phyloP scores from a whole-genome alignment of 2,329 filamentous ascomycete species.

The Elsinoe fawcettii region DNA sequence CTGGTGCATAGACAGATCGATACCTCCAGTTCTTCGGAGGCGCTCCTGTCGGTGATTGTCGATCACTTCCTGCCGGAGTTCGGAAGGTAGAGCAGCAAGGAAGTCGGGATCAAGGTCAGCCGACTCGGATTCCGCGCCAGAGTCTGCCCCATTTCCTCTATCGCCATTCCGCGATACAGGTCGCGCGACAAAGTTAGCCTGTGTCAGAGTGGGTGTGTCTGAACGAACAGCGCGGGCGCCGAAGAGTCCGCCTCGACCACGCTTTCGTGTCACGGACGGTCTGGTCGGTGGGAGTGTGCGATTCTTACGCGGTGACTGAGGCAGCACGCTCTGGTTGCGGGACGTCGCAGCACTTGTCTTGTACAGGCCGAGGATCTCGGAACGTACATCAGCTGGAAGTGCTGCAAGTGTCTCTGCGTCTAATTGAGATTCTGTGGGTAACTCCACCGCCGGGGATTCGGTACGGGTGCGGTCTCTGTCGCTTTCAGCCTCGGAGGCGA shows the following conservation, averaged over 20 bases:
- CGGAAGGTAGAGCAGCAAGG: conserved; percentile 72
- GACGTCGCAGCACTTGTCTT: conserved; percentile 25
- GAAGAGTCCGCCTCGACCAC: conserved; percentile 40
- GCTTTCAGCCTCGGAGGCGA: conserved; percentile 21
- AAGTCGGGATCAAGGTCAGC: conserved; percentile 61
- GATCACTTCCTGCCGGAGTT: conserved; percentile 69
- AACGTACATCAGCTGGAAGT: conserved; percentile 76
- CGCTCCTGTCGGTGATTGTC: conserved; percentile 59
- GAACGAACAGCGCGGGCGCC: conserved; percentile 37
- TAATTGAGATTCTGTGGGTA: conserved; percentile 64
- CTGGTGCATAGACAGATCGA: conserved; percentile 29
- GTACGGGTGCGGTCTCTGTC: conserved; percentile 22
- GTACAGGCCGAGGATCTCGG: conserved; percentile 73
- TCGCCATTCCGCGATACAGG: conserved; percentile 21
- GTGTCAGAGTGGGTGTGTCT: conserved; percentile 55
- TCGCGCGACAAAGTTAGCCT: conserved; percentile 60
- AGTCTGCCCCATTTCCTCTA: conserved; percentile 23
- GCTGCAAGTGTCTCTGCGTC: conserved; percentile 78
- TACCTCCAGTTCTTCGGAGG: conserved; percentile 45
- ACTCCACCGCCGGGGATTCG: conserved; percentile 29
- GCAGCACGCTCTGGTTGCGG: conserved; percentile 30
- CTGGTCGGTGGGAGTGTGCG: conserved; percentile 44
- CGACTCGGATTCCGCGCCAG: conserved; percentile 30
- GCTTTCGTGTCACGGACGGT: conserved; percentile 62
- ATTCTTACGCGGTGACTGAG: conserved; percentile 50